These are phyloP conservation scores for Sphagnum magellanicum DNA, from an alignment of 228 moss, liverwort and hornwort genomes.

Conservation along the genomic window DNA sequence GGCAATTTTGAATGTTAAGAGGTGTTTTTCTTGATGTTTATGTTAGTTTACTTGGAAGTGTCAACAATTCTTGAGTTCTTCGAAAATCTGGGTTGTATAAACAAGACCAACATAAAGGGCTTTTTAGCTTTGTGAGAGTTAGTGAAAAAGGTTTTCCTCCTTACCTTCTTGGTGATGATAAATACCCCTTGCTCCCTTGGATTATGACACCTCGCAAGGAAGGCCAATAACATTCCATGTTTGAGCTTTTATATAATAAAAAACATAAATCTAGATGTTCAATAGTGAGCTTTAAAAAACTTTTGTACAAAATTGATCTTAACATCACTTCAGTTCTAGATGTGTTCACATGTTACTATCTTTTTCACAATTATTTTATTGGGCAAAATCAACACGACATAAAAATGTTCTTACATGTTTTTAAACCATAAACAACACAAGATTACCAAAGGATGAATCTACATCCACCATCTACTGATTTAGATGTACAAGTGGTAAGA, in stretches of 20 bases:
- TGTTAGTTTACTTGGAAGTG: neutral
- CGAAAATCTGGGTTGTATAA: neutral
- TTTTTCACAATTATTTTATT: no score
- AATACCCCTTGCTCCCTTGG: neutral
- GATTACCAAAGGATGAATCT: no score
- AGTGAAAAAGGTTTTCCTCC: neutral
- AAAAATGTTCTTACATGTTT: no score
- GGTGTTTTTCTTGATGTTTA: neutral
- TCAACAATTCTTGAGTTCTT: neutral
- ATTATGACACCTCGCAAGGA: neutral
- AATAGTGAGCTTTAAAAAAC: no score
- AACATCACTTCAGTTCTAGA: no score
- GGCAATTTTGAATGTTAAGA: neutral
- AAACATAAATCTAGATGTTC: neutral
- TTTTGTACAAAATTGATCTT: no score
- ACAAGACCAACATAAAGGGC: neutral
- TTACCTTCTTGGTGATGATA: neutral
- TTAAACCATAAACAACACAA: no score
- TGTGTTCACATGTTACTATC: no score
- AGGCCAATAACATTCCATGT: neutral
- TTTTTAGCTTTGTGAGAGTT: neutral
- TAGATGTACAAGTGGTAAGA: no score
- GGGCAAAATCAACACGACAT: no score
- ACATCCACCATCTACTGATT: no score
- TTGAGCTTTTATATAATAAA: neutral